Evolutionary conservation across 2,329 filamentous ascomycete genomes (phyloP).

Genomic region (Epichloe bromicola): DNA sequence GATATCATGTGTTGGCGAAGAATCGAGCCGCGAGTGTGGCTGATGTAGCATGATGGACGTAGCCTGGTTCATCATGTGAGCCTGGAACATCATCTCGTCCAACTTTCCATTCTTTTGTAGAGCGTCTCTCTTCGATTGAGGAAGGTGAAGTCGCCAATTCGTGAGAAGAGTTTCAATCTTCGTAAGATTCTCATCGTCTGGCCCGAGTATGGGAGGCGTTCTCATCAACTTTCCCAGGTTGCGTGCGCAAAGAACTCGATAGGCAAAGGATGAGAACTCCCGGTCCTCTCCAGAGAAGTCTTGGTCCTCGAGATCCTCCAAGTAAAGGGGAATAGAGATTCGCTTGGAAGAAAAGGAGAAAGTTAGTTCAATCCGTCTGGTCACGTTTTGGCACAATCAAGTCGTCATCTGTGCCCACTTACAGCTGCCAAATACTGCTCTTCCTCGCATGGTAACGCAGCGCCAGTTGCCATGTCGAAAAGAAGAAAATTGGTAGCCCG

Average conservation of each 20-base stretch:
- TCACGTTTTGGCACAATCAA: background rate
- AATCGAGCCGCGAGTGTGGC: slow-evolving; percentile 63
- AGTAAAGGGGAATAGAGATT: slow-evolving; percentile 45
- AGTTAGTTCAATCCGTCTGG: slow-evolving; percentile 2
- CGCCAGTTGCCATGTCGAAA: slow-evolving; percentile 53
- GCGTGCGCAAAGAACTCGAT: slow-evolving; percentile 68
- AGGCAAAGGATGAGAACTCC: slow-evolving; percentile 72
- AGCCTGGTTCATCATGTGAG: slow-evolving; percentile 61
- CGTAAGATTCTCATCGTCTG: slow-evolving; percentile 38
- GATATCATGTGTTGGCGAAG: slow-evolving; percentile 41
- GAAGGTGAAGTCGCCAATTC: slow-evolving; percentile 73
- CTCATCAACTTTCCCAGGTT: slow-evolving; percentile 67
- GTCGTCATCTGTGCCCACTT: slow-evolving; percentile 16
- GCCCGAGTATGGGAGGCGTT: slow-evolving; percentile 36
- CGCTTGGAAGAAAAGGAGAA: slow-evolving; percentile 25
- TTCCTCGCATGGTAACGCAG: slow-evolving; percentile 72
- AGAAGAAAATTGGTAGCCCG: slow-evolving; percentile 57
- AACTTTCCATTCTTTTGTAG: slow-evolving; percentile 56
- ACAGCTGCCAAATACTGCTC: slow-evolving; percentile 51
- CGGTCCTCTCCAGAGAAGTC: slow-evolving; percentile 60
- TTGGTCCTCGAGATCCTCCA: slow-evolving; percentile 63
- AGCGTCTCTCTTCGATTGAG: slow-evolving; percentile 55
- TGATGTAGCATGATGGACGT: slow-evolving; percentile 67
- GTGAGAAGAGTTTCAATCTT: slow-evolving; percentile 40
- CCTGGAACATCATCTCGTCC: slow-evolving; percentile 88